These are phyloP conservation scores for Candida hungchunana DNA, from an alignment of 805 yeast genomes.

Conservation along the genomic window DNA sequence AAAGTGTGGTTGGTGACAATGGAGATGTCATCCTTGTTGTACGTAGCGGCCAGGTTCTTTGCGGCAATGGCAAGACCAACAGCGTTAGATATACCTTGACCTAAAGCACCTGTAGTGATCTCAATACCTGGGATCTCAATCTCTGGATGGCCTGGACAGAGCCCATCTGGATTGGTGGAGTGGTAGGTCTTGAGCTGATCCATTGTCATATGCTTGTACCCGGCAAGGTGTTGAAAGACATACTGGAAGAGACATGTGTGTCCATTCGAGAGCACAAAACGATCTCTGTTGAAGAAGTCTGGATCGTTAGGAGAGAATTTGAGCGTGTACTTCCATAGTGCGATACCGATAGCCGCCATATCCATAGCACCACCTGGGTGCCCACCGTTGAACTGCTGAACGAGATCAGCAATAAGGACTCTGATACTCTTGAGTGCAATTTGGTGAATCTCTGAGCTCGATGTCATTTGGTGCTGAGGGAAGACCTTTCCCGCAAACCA, in stretches of 20 bases:
- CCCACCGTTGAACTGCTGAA: slow-evolving; percentile 85
- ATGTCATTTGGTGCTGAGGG: slow-evolving; percentile 1
- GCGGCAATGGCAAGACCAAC: slow-evolving; percentile 96
- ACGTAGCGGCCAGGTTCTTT: slow-evolving; percentile 83
- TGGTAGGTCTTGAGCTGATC: slow-evolving; percentile 72
- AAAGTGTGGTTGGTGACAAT: slow-evolving; percentile 74
- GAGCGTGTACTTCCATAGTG: slow-evolving; percentile 74
- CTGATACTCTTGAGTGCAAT: slow-evolving; percentile 71
- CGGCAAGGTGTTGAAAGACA: slow-evolving; percentile 77
- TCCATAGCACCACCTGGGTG: slow-evolving; percentile 99
- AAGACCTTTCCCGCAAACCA: no score
- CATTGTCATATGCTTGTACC: slow-evolving; percentile 64
- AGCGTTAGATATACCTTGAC: slow-evolving; percentile 95
- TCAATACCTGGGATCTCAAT: slow-evolving; percentile 87
- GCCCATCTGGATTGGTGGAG: slow-evolving; percentile 84
- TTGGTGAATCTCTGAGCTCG: slow-evolving; percentile 21
- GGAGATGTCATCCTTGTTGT: slow-evolving; percentile 78
- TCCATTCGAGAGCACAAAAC: slow-evolving; percentile 93
- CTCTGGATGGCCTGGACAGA: slow-evolving; percentile 98
- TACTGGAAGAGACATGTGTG: slow-evolving; percentile 92
- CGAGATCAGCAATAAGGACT: slow-evolving; percentile 80
- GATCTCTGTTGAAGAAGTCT: slow-evolving; percentile 88
- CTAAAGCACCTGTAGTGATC: slow-evolving; percentile 97
- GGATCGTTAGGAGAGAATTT: slow-evolving; percentile 87
- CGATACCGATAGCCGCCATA: slow-evolving; percentile 51